These are phyloP conservation scores for Magnusiomyces ingens DNA, from an alignment of 1,139 yeast species.

Conservation along the genomic window DNA sequence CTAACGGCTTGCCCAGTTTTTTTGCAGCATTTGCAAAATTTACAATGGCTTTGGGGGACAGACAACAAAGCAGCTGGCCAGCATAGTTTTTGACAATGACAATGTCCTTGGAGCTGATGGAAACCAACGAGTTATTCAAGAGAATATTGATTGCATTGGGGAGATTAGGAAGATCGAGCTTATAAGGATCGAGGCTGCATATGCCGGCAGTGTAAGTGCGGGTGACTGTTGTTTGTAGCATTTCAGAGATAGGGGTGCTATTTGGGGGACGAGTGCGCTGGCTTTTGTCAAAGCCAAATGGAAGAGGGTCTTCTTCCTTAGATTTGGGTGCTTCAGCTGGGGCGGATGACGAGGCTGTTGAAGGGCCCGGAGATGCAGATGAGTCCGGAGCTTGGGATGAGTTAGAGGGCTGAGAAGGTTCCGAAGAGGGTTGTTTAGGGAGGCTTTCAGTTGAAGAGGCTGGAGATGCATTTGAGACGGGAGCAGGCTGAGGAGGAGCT, in stretches of 20 bases:
- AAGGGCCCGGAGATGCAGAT: neutral
- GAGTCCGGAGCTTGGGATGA: constrained; percentile 2
- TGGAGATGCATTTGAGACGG: neutral
- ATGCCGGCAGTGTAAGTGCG: constrained; percentile 10
- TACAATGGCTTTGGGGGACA: constrained; percentile 11
- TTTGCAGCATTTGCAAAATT: constrained; percentile 3
- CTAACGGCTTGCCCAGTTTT: constrained; percentile 2
- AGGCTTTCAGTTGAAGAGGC: neutral
- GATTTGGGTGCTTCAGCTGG: neutral
- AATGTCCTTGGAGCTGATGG: constrained; percentile 9
- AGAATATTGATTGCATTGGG: constrained; percentile 3
- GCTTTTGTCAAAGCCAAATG: too few relatives aligned
- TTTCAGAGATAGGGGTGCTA: neutral
- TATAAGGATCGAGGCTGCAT: constrained; percentile 2
- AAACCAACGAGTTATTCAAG: constrained; percentile 6
- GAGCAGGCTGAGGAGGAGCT: neutral
- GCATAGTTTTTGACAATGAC: constrained; percentile 10
- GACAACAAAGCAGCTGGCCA: constrained; percentile 12
- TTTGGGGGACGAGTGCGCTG: neutral
- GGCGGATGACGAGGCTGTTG: neutral
- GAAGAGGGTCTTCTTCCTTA: neutral
- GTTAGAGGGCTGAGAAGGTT: neutral
- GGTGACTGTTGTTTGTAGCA: neutral
- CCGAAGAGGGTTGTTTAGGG: neutral
- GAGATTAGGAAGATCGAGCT: neutral